Base-by-base conservation (phyloP, 768 basidiomycete genomes). In the Amanita exitialis region DNA sequence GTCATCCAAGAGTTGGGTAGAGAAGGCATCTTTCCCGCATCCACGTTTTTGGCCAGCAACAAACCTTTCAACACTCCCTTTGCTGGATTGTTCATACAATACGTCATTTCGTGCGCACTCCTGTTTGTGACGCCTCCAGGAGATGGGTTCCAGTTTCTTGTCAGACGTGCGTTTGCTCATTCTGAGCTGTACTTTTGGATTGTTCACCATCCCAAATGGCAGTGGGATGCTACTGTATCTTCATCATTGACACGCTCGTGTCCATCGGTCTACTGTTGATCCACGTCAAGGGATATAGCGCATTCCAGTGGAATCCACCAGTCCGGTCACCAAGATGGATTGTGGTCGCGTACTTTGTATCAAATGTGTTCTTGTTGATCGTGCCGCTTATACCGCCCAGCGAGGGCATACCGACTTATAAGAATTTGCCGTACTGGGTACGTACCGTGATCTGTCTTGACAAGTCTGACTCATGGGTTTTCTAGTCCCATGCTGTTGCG, bases 1-100 rank as follows among this genome's bases (percentile, higher is more conserved):
- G 83, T 86, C 8, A 74, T 85, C 7, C 86, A 87, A 60, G 85
- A 86, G 61, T 70, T 86, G 3, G 86, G 84, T 0, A 72, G 83
- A 12, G 84, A 87, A 57, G 85, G 82, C 1, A 69, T 86, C 21
- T 66, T 87, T 6, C 86, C 86, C 0, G 80, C 66, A 56, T 77
- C 87, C 0, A 69, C 71, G 1, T 75, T 85, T 60, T 86, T 88
- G 56, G 77, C 84, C 1, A 82, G 79, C 59, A 86, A 78, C 61
- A 78, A 78, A 55, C 86, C 86, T 0, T 89, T 84, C 64, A 68
- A 73, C 52, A 77, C 85, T 0, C 88, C 88, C 0, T 61, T 83
- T 1, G 69, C 77, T 0, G 85, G 83, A 0, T 67, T 90, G 3
- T 73, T 80, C 43, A 66, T 73, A 0, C 83, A 86, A 56, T 89